These are phyloP conservation scores for Mariannaea elegans DNA, from an alignment of 2,329 filamentous ascomycete species.

Conservation along the genomic window DNA sequence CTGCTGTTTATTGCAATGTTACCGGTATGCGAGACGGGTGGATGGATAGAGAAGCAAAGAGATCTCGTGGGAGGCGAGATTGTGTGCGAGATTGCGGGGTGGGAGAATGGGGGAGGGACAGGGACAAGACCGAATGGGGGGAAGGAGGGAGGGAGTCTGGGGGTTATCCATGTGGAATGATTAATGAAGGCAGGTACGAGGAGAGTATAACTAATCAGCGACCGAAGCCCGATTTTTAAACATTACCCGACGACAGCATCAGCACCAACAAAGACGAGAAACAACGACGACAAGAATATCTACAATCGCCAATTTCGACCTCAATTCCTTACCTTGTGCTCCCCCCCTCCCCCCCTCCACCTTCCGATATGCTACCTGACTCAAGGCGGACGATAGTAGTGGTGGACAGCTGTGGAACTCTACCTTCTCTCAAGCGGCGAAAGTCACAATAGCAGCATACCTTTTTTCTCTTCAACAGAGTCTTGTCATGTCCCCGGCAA, in stretches of 20 bases:
- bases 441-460: background rate
- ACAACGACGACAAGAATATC: no score
- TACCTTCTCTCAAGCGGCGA: background rate
- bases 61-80: constrained; percentile 9
- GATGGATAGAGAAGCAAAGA: background rate
- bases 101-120: constrained; percentile 14
- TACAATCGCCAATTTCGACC: no score
- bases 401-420: background rate
- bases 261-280: no score
- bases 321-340: no score
- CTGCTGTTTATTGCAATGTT: background rate
- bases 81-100: constrained; percentile 6
- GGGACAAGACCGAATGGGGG: background rate
- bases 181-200: no score
- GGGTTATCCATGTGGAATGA: background rate
- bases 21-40: background rate
- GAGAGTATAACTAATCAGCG: constrained; percentile 5
- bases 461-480: no score
- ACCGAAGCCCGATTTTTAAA: background rate
- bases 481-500: background rate
- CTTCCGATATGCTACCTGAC: background rate
- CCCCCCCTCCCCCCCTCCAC: no score
- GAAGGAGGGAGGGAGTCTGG: constrained; percentile 18
- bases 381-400: no score
- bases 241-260: no score